These are phyloP conservation scores for Chlamydomonas asymmetrica DNA, from an alignment of 139 green algal species.

Conservation along the genomic window DNA sequence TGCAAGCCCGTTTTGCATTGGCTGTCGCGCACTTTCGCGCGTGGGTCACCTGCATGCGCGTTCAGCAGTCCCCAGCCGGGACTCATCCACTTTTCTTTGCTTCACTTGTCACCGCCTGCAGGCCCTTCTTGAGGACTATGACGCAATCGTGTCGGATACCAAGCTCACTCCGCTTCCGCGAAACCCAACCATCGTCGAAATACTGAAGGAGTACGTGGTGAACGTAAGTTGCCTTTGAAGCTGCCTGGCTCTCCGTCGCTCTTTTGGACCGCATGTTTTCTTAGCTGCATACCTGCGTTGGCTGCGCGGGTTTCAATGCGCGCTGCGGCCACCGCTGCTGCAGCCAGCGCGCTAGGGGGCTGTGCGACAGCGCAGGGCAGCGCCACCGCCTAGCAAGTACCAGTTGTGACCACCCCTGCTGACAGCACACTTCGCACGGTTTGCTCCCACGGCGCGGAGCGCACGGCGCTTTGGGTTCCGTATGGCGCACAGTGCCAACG, in stretches of 20 bases:
- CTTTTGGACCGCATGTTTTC: not conserved
- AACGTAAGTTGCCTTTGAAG: conserved; percentile 10
- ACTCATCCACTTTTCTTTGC: not conserved
- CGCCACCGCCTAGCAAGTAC: no score
- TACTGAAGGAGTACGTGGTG: conserved; percentile 53
- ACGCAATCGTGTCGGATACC: conserved; percentile 57
- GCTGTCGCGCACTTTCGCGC: no score
- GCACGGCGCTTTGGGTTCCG: no score
- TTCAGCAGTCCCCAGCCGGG: no score
- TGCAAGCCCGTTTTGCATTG: no score
- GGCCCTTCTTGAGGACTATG: conserved; percentile 76
- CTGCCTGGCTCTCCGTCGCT: not conserved
- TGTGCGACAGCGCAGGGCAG: no score
- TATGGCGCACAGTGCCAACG: no score
- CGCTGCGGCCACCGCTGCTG: not conserved
- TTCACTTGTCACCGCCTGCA: conserved; percentile 22
- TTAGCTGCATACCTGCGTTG: not conserved
- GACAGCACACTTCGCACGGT: no score
- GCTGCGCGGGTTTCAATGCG: not conserved
- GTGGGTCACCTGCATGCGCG: no score
- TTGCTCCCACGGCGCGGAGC: no score
- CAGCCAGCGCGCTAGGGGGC: no score
- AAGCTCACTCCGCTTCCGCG: conserved; percentile 67
- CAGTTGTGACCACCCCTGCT: no score
- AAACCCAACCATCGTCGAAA: conserved; percentile 58